Evolutionary conservation across 2,329 filamentous ascomycete genomes (phyloP), one percentile per base, ranked within the genome.

Genomic region (Trichoderma citrinoviride): DNA sequence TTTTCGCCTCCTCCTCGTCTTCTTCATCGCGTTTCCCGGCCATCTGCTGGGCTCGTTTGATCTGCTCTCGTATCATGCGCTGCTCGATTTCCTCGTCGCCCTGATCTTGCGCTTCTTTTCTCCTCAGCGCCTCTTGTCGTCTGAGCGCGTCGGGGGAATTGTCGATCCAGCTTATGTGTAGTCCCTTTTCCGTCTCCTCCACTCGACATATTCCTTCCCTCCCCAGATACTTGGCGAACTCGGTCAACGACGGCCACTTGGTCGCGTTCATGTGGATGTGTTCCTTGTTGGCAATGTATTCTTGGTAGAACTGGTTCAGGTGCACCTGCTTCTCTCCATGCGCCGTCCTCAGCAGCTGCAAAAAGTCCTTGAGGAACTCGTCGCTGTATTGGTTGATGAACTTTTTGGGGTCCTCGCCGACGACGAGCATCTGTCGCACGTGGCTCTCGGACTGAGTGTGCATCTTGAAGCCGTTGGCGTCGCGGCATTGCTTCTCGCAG

Each of bases 181-280:
- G 72, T 0, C 92, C 95, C 76, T 97, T 94, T 6, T 87, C 87
- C 46, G 88, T 92, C 76, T 98, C 94, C 76, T 98, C 93, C 0
- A 98, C 93, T 33, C 91, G 83, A 71, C 92, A 96, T 52, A 97
- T 87, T 0, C 94, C 91, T 76, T 98, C 93, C 23, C 90, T 81
- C 0, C 94, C 93, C 1, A 99, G 79, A 72, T 91, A 81, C 73
- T 97, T 96, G 15, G 91, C 92, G 74, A 97, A 96, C 71, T 98
- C 93, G 3, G 93, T 94, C 70, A 99, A 79, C 61, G 87, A 91
- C 4, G 89, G 86, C 93, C 93, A 98, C 72, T 90, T 89, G 0
- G 95, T 98, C 7, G 92, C 83, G 77, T 97, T 97, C 90, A 98
- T 93, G 75, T 98, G 95, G 8, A 95, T 81, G 74, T 98, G 94